Conservation (phyloP, 2,329 filamentous ascomycete species). For the Alternaria atra region DNA sequence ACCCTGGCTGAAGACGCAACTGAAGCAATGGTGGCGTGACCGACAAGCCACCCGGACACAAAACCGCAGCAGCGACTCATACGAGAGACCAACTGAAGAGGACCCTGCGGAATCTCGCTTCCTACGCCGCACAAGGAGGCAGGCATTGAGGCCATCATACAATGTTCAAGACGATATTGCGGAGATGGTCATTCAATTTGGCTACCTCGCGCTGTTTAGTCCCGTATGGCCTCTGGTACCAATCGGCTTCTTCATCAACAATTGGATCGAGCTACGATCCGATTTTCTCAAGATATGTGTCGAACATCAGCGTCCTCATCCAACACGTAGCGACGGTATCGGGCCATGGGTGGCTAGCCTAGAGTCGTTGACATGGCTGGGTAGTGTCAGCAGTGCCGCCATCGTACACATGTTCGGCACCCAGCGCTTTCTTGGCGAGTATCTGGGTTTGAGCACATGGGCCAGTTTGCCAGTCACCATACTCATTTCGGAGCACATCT, state of each 20-base stretch:
- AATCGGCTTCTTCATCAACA: constrained; percentile 49
- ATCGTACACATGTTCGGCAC: constrained; percentile 46
- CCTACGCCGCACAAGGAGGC: constrained; percentile 39
- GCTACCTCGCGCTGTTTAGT: constrained; percentile 47
- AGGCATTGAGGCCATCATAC: constrained; percentile 40
- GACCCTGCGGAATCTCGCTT: constrained; percentile 43
- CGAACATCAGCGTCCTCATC: constrained; percentile 42
- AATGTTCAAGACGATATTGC: constrained; percentile 49
- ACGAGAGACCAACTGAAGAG: constrained; percentile 22
- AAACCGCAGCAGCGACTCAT: not conserved
- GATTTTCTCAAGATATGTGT: constrained; percentile 48
- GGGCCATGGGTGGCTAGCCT: constrained; percentile 46
- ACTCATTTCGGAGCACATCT: constrained; percentile 45
- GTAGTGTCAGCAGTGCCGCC: constrained; percentile 43
- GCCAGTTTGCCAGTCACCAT: constrained; percentile 42
- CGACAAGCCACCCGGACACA: constrained; percentile 24
- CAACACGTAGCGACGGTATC: constrained; percentile 42
- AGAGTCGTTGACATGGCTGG: constrained; percentile 46
- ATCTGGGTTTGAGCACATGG: constrained; percentile 35
- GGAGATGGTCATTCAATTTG: constrained; percentile 50
- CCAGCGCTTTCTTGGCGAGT: constrained; percentile 22
- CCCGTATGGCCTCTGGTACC: constrained; percentile 48
- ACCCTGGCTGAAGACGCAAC: constrained; percentile 40
- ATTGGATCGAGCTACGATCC: constrained; percentile 48
- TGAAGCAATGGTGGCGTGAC: constrained; percentile 43